phyloP scores from a whole-genome alignment of 2,329 filamentous ascomycete genomes.

The Diplodia mutila region DNA sequence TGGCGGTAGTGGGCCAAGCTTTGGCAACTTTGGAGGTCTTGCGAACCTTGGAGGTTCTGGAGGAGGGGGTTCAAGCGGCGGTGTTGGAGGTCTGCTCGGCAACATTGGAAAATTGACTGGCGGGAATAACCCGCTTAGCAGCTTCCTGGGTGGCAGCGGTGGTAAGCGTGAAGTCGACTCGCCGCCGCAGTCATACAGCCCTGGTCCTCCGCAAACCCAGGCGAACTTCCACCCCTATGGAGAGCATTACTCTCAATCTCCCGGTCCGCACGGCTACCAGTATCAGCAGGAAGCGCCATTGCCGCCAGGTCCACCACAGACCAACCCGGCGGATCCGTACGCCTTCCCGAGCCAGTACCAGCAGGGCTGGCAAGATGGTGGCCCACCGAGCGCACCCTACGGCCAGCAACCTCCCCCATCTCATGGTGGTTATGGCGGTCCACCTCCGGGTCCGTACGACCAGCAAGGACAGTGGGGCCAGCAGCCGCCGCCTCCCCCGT shows the following conservation, averaged over 20 bases:
- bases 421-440: conserved; percentile 18
- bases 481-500: conserved; percentile 19
- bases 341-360: conserved; percentile 23
- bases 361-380: conserved; percentile 18
- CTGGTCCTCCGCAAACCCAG: not conserved
- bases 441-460: conserved; percentile 1
- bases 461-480: conserved; percentile 22
- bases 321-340: conserved; percentile 21
- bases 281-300: conserved; percentile 25
- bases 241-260: conserved; percentile 8
- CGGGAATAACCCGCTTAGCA: conserved; percentile 23
- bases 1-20: not conserved
- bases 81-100: conserved; percentile 17
- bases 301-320: conserved; percentile 22
- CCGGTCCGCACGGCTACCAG: conserved; percentile 1
- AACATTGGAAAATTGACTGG: conserved; percentile 18
- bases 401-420: conserved; percentile 6
- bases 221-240: conserved; percentile 9
- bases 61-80: conserved; percentile 14
- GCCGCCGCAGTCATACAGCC: not conserved
- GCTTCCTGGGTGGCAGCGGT: conserved; percentile 22
- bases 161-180: conserved; percentile 24
- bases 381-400: not conserved
- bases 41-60: conserved; percentile 14
- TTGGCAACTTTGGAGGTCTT: not conserved